Conservation (phyloP, 1,284 basidiomycete genomes). For the Heterobasidion occidentale region DNA sequence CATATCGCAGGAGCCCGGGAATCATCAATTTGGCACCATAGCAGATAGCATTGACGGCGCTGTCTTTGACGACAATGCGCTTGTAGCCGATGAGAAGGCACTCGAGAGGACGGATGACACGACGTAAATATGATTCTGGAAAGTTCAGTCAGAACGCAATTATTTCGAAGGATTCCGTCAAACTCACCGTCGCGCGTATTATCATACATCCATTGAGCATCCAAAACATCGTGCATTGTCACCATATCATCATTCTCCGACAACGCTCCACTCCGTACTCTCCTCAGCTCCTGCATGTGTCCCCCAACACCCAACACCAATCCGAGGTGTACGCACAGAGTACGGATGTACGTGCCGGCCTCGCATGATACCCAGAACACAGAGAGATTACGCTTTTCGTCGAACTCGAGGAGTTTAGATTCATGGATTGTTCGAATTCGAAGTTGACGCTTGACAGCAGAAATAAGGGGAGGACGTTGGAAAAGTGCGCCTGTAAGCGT, state of each 20-base stretch:
- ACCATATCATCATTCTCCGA: slow-evolving; percentile 98
- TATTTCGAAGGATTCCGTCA: not conserved
- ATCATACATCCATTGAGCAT: slow-evolving; percentile 98
- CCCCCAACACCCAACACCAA: slow-evolving; percentile 94
- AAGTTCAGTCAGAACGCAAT: not conserved
- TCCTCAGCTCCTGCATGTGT: slow-evolving; percentile 98
- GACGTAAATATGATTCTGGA: slow-evolving; percentile 90
- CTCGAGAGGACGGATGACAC: slow-evolving; percentile 93
- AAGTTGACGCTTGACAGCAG: slow-evolving; percentile 97
- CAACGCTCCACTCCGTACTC: slow-evolving; percentile 94
- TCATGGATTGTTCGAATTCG: slow-evolving; percentile 98
- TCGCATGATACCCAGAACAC: slow-evolving; percentile 99
- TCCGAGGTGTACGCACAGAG: slow-evolving; percentile 95
- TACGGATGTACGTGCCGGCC: slow-evolving; percentile 98
- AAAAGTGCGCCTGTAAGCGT: slow-evolving; percentile 98
- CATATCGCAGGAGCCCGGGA: slow-evolving; percentile 95
- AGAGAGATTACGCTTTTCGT: slow-evolving; percentile 93
- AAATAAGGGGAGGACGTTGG: slow-evolving; percentile 98
- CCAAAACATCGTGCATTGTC: slow-evolving; percentile 99
- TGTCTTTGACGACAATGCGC: slow-evolving; percentile 98
- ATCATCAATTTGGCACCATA: slow-evolving; percentile 99
- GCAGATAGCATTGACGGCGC: slow-evolving; percentile 98
- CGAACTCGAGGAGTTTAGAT: slow-evolving; percentile 94
- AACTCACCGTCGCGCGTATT: slow-evolving; percentile 87
- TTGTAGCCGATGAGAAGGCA: slow-evolving; percentile 94